Evolutionary conservation across 345 rosid genomes (phyloP), one percentile per base, ranked within the genome.

Genomic region (Raphanus raphanistrum): DNA sequence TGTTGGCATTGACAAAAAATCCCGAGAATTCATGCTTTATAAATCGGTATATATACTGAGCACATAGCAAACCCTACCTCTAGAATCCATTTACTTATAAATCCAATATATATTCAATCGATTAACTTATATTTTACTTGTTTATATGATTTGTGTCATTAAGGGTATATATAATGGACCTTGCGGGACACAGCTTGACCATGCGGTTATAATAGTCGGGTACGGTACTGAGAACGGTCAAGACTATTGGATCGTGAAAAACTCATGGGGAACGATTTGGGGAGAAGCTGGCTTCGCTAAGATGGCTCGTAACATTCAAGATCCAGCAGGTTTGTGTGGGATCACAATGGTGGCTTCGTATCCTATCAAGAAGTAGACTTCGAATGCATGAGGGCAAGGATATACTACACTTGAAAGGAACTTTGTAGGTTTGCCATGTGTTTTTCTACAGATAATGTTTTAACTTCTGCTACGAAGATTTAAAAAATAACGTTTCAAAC

Each of bases 221-320:
- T 94, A 94, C 38, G 97, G 97, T 66, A 83, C 84, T 57, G 97
- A 91, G 35, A 84, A 85, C 2, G 96, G 94, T 62, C 69, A 73
- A 36, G 92, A 85, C 75, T 92, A 87, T 82, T 92, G 97, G 97
- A 84, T 89, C 8, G 93, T 88, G 16, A 90, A 31, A 80, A 94
- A 91, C 76, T 93, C 98, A 25, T 91, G 98, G 98, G 98, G 96
- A 2, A 5, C 1, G 1, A 38, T 31, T 38, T 94, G 97, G 97
- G 98, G 97, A 66, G 98, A 94, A 41, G 21, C 41, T 8, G 98
- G 98, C 1, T 94, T 87, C 63, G 33, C 76, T 21, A 92, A 74
- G 80, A 84, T 94, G 85, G 92, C 82, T 70, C 81, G 95, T 54
- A 90, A 88, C 16, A 7, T 83, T 85, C 36, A 52, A 33, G 25